Base-by-base conservation (phyloP, 768 basidiomycete species). In the Psilocybe azurescens region DNA sequence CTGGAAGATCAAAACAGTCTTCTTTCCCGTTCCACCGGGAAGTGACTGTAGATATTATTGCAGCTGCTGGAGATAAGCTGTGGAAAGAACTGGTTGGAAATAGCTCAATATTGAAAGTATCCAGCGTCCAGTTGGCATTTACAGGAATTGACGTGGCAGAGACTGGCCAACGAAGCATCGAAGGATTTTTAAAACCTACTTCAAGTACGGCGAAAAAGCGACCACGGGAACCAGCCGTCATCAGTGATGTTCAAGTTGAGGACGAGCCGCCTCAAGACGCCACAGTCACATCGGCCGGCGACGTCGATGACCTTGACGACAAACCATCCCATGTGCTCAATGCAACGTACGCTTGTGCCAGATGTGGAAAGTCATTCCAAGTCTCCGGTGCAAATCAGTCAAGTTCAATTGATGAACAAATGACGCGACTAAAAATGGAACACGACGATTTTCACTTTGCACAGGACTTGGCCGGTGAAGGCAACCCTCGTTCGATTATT, bases 381-480 rank as follows among this genome's bases (percentile, higher is more conserved):
- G 68, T 82, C 46, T 65, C 73, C 39, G 68, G 68, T 38, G 65
- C 70, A 53, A 20, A 61, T 58, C 48, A 56, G 63, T 54, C 74
- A 68, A 53, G 78, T 75, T 64, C 68, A 65, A 62, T 69, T 18
- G 67, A 63, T 10, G 59, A 58, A 41, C 56, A 55, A 24, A 53
- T 89, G 39, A 77, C 73, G 5, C 74, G 74, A 61, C 70, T 86
- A 58, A 80, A 79, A 57, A 66, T 83, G 73, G 96, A 97, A 70
- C 96, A 98, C 67, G 83, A 86, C 38, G 96, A 97, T 75, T 97
- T 87, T 73, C 96, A 98, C 73, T 87, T 94, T 67, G 95, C 96
- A 1, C 81, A 88, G 68, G 90, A 93, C 58, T 71, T 98, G 54
- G 83, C 89, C 20, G 81, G 81, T 28, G 77, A 80, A 56, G 72